A percentile compares a stretch with the other conserved stretches of the same genome.
phyloP scores from a whole-genome alignment of 2,329 filamentous ascomycete genomes.

The Tolypocladium endophyticum region DNA sequence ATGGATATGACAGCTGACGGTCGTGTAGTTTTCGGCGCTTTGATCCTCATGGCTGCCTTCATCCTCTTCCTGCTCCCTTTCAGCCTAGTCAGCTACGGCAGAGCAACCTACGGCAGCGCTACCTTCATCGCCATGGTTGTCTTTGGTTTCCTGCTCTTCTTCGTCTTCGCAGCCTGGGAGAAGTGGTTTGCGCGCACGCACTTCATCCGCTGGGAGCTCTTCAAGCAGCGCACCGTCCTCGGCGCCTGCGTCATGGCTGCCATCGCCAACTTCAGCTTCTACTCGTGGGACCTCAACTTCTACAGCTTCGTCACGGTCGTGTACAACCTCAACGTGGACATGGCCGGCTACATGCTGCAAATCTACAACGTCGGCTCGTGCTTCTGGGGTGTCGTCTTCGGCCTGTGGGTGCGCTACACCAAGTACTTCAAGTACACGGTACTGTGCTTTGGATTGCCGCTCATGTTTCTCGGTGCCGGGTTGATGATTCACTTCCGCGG shows the following conservation, averaged over 20 bases:
- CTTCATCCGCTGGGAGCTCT: conserved; percentile 44
- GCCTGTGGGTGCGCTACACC: conserved; percentile 34
- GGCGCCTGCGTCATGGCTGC: conserved; percentile 31
- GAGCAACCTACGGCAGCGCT: conserved; percentile 35
- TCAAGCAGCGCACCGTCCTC: conserved; percentile 37
- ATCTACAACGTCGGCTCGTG: conserved; percentile 39
- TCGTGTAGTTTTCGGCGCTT: conserved; percentile 33
- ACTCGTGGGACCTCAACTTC: conserved; percentile 38
- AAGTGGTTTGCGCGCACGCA: conserved; percentile 42
- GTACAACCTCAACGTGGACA: conserved; percentile 33
- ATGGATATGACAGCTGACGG: background rate
- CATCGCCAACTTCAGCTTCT: conserved; percentile 33
- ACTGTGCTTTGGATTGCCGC: conserved; percentile 39
- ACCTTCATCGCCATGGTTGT: conserved; percentile 43
- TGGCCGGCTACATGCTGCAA: conserved; percentile 37
- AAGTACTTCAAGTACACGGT: conserved; percentile 42
- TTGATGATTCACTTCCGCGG: conserved; percentile 49
- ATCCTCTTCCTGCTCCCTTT: conserved; percentile 54
- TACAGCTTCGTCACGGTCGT: conserved; percentile 43
- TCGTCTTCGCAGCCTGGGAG: conserved; percentile 48
- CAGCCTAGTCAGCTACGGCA: conserved; percentile 36
- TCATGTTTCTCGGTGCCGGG: conserved; percentile 42
- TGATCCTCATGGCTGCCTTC: conserved; percentile 44
- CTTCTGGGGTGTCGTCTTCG: conserved; percentile 37
- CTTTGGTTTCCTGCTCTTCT: conserved; percentile 45